Percentiles rank a stretch among this genome's conserved stretches.
These are phyloP conservation scores for Camelina neglecta DNA, from an alignment of 345 rosid species.

Conservation along the genomic window DNA sequence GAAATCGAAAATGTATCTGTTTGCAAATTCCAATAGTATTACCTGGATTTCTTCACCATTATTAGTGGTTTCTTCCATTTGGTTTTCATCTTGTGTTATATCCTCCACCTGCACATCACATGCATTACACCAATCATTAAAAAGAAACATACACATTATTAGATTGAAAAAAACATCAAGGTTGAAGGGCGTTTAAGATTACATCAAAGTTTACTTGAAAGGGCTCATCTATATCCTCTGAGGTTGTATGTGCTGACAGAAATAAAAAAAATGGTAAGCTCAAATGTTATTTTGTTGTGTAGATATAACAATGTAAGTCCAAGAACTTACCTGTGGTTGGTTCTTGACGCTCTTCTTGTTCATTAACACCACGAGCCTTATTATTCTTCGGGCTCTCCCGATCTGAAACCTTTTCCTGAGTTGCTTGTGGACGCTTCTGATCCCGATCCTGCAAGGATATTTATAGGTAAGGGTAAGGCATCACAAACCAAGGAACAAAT, in stretches of 20 bases:
- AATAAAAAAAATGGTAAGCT: constrained; percentile 8
- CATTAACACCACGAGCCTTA: constrained; percentile 42
- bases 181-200: too few species aligned
- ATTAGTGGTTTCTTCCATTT: constrained; percentile 35
- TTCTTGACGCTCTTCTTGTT: constrained; percentile 48
- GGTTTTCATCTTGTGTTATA: constrained; percentile 51
- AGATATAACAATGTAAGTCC: not conserved
- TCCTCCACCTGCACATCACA: constrained; percentile 60
- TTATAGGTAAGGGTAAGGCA: constrained; percentile 18
- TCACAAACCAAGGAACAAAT: constrained; percentile 9
- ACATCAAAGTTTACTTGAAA: constrained; percentile 48
- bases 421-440: constrained; percentile 35
- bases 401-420: constrained; percentile 42
- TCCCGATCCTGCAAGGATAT: constrained; percentile 19
- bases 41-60: constrained; percentile 59
- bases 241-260: constrained; percentile 48
- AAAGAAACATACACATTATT: not conserved
- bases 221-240: constrained; percentile 59
- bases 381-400: constrained; percentile 23
- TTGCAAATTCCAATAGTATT: constrained; percentile 18
- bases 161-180: not conserved
- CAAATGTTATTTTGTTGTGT: not conserved
- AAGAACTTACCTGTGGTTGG: constrained; percentile 54
- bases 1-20: not conserved
- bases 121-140: not conserved